Conservation (phyloP, 306 rosid species). For the Arachis hypogaea region DNA sequence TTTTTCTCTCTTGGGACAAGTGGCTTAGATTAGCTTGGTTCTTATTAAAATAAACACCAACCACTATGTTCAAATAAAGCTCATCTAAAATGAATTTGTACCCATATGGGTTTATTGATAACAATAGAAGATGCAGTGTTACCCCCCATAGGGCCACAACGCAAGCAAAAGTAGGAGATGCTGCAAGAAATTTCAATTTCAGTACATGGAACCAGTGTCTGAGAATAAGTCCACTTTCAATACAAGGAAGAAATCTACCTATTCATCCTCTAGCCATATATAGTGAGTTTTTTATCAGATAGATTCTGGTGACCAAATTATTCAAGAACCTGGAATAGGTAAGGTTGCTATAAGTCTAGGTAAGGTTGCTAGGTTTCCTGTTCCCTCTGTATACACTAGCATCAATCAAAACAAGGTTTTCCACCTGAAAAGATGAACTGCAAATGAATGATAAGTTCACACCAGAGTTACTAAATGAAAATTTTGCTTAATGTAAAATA, state of each 20-base stretch:
- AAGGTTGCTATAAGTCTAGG: conserved; percentile 53
- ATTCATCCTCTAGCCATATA: too few relatives aligned
- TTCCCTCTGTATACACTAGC: conserved; percentile 87
- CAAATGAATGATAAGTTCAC: conserved; percentile 19
- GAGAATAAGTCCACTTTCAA: too few relatives aligned
- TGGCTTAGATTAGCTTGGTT: not conserved
- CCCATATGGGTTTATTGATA: not conserved
- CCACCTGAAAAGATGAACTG: conserved; percentile 60
- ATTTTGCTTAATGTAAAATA: not conserved
- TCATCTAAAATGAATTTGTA: not conserved
- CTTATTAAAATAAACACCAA: conserved; percentile 1
- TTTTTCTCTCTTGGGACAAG: not conserved
- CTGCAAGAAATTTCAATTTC: too few relatives aligned
- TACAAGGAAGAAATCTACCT: too few relatives aligned
- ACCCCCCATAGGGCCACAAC: too few relatives aligned
- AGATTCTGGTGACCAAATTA: too few relatives aligned
- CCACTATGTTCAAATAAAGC: not conserved
- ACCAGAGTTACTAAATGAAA: not conserved
- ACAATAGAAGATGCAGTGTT: too few relatives aligned
- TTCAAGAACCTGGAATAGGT: too few relatives aligned
- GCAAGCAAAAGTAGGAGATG: too few relatives aligned
- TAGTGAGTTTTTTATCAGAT: too few relatives aligned
- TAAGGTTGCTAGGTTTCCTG: conserved; percentile 58
- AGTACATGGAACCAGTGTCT: too few relatives aligned
- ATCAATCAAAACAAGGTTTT: conserved; percentile 76